phyloP scores from a whole-genome alignment of 345 rosid genomes.

The Citrus trifoliata region DNA sequence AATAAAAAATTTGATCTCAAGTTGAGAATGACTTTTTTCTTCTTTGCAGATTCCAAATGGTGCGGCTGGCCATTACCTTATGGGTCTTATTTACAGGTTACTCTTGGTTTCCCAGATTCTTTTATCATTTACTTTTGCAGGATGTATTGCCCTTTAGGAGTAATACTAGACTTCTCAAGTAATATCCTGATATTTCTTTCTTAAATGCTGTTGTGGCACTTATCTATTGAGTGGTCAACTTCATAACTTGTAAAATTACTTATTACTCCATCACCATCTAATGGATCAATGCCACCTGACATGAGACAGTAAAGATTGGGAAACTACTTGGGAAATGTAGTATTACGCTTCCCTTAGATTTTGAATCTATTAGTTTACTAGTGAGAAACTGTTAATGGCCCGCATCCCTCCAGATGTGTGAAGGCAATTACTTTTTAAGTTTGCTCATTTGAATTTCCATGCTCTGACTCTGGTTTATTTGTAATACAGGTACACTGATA shows the following conservation, averaged over 20 bases:
- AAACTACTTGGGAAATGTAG: too few species aligned
- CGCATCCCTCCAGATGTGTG: neutral
- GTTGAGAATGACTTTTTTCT: conserved; percentile 6
- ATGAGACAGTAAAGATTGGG: too few species aligned
- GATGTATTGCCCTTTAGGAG: neutral
- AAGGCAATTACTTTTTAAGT: neutral
- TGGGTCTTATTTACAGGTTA: conserved; percentile 94
- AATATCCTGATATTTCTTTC: too few species aligned
- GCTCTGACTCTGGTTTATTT: neutral
- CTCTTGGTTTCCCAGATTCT: conserved; percentile 8
- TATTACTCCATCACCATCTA: too few species aligned
- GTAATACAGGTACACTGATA: conserved; percentile 80
- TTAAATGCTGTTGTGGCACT: too few species aligned
- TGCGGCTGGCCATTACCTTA: conserved; percentile 97
- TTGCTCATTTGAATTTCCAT: neutral
- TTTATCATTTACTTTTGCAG: conserved; percentile 10
- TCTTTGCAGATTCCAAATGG: conserved; percentile 83
- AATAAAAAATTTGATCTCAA: neutral
- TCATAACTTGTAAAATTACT: too few species aligned
- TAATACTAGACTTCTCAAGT: too few species aligned
- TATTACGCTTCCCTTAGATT: neutral
- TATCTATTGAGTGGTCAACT: too few species aligned
- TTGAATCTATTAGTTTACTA: neutral
- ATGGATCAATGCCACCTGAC: too few species aligned
- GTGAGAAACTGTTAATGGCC: neutral